Evolutionary conservation across 768 basidiomycete genomes (phyloP).

Genomic region (Boletus fagicola): DNA sequence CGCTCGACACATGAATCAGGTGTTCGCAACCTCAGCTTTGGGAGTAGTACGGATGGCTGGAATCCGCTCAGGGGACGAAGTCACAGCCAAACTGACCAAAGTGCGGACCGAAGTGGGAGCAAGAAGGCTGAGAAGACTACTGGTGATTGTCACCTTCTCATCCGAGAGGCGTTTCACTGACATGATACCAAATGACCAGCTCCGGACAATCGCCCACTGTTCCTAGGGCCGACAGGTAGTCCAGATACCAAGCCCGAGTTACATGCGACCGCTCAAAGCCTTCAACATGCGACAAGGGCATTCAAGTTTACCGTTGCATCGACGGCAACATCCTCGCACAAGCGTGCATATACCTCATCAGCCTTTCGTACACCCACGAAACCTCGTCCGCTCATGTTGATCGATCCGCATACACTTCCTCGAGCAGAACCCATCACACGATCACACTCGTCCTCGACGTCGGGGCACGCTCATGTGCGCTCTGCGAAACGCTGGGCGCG

Average conservation of each 20-base stretch:
- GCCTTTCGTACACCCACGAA: constrained; percentile 26
- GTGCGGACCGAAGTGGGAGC: constrained; percentile 5
- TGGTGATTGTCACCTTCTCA: constrained; percentile 5
- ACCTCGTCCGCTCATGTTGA: constrained; percentile 1
- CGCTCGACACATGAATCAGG: constrained; percentile 53
- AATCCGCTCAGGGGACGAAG: constrained; percentile 27
- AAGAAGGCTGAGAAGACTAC: constrained; percentile 14
- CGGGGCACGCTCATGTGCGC: constrained; percentile 20
- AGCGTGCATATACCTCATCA: neutral
- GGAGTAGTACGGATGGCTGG: constrained; percentile 46
- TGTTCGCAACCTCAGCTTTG: constrained; percentile 52
- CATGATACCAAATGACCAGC: neutral
- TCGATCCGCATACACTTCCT: constrained; percentile 29
- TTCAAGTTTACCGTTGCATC: neutral
- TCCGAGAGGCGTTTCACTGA: neutral
- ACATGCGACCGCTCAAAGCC: neutral
- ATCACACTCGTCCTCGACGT: constrained; percentile 23
- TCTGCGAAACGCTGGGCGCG: constrained; percentile 59
- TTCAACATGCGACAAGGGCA: neutral
- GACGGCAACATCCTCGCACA: constrained; percentile 7
- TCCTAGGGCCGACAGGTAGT: neutral
- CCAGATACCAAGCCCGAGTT: neutral
- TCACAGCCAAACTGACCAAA: constrained; percentile 28
- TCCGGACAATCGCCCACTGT: neutral
- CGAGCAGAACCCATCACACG: constrained; percentile 19